Base-by-base conservation (phyloP, 2,329 filamentous ascomycete genomes). In the Talaromyces piceae region DNA sequence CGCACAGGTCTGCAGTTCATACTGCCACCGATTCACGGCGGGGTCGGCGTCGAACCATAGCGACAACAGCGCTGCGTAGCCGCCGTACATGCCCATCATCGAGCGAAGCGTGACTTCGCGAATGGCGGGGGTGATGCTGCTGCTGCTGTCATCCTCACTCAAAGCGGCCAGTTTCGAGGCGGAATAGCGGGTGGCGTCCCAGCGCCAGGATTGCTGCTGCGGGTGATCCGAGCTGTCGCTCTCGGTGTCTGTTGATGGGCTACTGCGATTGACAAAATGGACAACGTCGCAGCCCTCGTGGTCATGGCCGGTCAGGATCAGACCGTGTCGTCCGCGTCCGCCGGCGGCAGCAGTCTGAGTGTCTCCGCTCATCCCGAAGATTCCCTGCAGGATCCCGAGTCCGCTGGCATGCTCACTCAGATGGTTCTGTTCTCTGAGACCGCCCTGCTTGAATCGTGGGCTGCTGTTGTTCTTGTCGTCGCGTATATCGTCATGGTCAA, bases 1-100 rank as follows among this genome's bases (percentile, higher is more conserved):
- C 2, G 80, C 77, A 65, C 93, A 98, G 56, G 81, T 86, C 7
- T 74, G 76, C 59, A 93, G 93, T 59, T 91, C 88, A 58, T 87
- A 87, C 57, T 78, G 78, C 93, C 93, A 98, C 65, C 87, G 81
- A 75, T 81, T 84, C 1, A 70, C 68, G 1, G 58, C 60, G 2
- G 59, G 54, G 2, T 77, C 73, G 51, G 79, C 68, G 66, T 97
- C 88, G 63, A 91, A 97, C 91, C 91, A 98, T 1, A 87, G 78
- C 55, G 87, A 93, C 37, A 98, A 70, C 39, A 98, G 75, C 0
- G 90, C 93, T 0, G 90, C 89, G 65, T 96, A 93, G 18, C 93
- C 93, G n/a, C 83, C 85, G 68, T 87, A 98, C 51, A 88, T 87
- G 51, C 93, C 93, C 93, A 98, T 98, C 90, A 98, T 97, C 68